phyloP scores from a whole-genome alignment of 352 stramenopile genomes.

The Phytophthora multivora region DNA sequence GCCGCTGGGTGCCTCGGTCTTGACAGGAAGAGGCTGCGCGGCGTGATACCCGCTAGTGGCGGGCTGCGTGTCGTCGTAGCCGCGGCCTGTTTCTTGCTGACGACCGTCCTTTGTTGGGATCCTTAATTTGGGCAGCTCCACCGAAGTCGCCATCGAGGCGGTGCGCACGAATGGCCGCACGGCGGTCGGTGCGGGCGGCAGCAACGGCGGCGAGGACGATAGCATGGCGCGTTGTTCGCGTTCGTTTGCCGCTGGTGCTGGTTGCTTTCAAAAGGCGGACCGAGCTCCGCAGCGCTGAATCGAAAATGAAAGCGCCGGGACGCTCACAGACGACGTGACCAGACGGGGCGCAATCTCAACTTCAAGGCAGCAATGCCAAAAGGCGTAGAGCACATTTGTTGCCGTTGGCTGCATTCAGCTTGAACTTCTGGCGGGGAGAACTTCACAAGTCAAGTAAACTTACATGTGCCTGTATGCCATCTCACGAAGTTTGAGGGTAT shows the following conservation, averaged over 20 bases:
- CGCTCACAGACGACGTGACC: conserved; percentile 7
- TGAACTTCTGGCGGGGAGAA: not conserved
- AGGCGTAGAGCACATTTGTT: not conserved
- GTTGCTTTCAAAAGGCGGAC: not conserved
- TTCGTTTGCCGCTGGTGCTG: not conserved
- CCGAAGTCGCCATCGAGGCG: not conserved
- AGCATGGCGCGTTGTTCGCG: conserved; percentile 14
- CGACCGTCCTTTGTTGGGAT: conserved; percentile 15
- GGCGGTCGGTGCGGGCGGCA: conserved; percentile 7
- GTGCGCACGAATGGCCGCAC: conserved; percentile 3
- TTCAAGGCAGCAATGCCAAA: conserved; percentile 17
- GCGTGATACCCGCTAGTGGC: conserved; percentile 17
- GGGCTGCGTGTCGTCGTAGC: conserved; percentile 16
- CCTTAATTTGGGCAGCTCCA: conserved; percentile 34
- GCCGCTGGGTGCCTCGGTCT: conserved; percentile 10
- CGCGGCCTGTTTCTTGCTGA: conserved; percentile 13
- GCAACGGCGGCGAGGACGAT: conserved; percentile 9
- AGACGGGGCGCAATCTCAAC: conserved; percentile 19
- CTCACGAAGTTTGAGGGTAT: no score
- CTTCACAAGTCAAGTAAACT: no score
- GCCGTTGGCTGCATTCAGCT: not conserved
- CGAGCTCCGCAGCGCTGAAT: conserved; percentile 26
- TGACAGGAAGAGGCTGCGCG: conserved; percentile 16
- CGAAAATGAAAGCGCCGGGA: conserved; percentile 36
- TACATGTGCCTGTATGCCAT: no score